Evolutionary conservation across 768 basidiomycete species (phyloP).

Genomic region (Kondoa malvinella): DNA sequence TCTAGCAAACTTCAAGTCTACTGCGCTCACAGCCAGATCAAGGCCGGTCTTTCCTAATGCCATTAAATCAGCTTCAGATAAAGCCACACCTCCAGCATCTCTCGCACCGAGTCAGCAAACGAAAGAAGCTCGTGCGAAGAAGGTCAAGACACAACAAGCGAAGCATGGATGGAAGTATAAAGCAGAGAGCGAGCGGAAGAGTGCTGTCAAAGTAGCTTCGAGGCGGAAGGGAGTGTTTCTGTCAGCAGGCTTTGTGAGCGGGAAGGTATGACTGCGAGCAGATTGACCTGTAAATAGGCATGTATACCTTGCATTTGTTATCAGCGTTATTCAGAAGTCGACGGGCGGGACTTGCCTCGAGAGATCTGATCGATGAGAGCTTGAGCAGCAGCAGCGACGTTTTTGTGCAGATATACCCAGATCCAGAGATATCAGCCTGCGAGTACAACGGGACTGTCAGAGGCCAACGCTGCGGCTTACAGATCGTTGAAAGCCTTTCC

Average conservation of each 20-base stretch:
- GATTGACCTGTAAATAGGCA: no score
- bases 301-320: no score
- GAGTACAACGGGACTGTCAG: no score
- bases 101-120: background rate
- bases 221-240: background rate
- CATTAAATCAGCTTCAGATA: background rate
- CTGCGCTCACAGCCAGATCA: background rate
- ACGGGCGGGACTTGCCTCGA: no score
- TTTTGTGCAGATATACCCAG: no score
- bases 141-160: background rate
- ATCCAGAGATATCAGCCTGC: no score
- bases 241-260: background rate
- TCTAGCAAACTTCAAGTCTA: background rate
- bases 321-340: no score
- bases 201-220: background rate
- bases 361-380: no score
- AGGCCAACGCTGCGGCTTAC: no score
- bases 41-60: background rate
- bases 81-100: background rate
- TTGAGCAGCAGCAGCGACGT: no score
- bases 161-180: background rate
- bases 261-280: background rate
- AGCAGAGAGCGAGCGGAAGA: background rate
- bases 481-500: no score
- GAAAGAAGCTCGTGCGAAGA: background rate